Evolutionary conservation across 805 yeast genomes (phyloP).

Genomic region (Myxozyma melibiosi): DNA sequence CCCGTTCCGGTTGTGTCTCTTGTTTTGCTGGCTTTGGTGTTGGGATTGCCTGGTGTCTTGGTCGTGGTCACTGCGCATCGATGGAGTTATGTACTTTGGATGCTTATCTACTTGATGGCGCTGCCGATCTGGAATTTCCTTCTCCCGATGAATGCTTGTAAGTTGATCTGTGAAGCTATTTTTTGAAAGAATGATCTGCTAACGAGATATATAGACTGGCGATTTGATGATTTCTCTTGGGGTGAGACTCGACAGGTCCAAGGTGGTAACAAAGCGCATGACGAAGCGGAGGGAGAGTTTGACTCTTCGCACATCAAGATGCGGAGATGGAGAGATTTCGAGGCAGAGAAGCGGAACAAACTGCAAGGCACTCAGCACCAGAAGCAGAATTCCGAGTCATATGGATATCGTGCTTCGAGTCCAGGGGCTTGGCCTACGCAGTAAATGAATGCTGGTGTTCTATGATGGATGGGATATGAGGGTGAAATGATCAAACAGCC

Average conservation of each 20-base stretch:
- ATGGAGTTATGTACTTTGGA: conserved; percentile 72
- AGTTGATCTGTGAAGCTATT: neutral
- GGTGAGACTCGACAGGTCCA: conserved; percentile 87
- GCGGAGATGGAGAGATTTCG: conserved; percentile 95
- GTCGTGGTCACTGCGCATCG: conserved; percentile 81
- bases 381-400: neutral
- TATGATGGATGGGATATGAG: neutral
- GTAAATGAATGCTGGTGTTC: neutral
- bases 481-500: too few relatives aligned
- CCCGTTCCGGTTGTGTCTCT: conserved; percentile 83
- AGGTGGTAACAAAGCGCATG: conserved; percentile 69
- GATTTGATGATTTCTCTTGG: conserved; percentile 96
- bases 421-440: conserved; percentile 11
- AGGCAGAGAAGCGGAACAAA: conserved; percentile 52
- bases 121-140: conserved; percentile 92
- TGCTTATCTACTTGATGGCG: conserved; percentile 74
- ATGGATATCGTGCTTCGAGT: conserved; percentile 8
- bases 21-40: conserved; percentile 70
- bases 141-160: conserved; percentile 63
- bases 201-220: conserved; percentile 67
- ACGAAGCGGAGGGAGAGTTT: conserved; percentile 72
- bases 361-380: conserved; percentile 1
- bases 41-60: conserved; percentile 83
- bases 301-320: conserved; percentile 88
- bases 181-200: neutral